These are phyloP conservation scores for Phytopythium montanum DNA, from an alignment of 352 stramenopile genomes.

Conservation along the genomic window DNA sequence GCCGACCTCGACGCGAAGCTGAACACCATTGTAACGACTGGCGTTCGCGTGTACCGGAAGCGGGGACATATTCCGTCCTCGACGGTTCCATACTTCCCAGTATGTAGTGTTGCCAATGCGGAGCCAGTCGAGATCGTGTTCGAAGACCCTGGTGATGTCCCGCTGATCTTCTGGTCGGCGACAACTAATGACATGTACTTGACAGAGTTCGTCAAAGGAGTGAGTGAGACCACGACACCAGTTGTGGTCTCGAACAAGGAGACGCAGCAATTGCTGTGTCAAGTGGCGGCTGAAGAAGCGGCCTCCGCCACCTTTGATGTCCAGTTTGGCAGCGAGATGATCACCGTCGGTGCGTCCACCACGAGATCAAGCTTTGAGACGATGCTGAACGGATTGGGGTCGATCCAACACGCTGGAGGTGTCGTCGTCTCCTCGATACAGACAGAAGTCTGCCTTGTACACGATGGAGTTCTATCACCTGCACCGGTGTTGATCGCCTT, in stretches of 20 bases:
- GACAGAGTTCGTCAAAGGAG: conserved; percentile 53
- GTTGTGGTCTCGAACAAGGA: conserved; percentile 58
- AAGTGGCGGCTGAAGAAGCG: conserved; percentile 30
- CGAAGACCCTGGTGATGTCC: conserved; percentile 39
- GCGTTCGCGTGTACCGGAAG: conserved; percentile 42
- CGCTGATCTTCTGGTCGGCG: conserved; percentile 44
- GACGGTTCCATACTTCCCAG: conserved; percentile 32
- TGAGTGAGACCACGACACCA: conserved; percentile 17
- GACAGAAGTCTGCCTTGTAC: conserved; percentile 35
- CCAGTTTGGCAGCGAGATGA: conserved; percentile 25
- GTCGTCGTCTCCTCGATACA: conserved; percentile 43
- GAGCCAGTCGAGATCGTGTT: conserved; percentile 59
- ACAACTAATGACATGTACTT: conserved; percentile 65
- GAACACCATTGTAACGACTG: conserved; percentile 41
- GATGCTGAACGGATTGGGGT: conserved; percentile 44
- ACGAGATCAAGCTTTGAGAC: conserved; percentile 28
- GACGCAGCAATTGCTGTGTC: conserved; percentile 47
- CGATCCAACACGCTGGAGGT: conserved; percentile 36
- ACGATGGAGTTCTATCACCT: conserved; percentile 15
- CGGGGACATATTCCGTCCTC: conserved; percentile 17
- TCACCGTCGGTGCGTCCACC: conserved; percentile 39
- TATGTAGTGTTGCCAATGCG: conserved; percentile 53
- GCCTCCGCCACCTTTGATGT: conserved; percentile 47
- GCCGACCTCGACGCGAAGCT: conserved; percentile 46
- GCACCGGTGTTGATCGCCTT: conserved; percentile 49